Evolutionary conservation across 1,284 basidiomycete genomes (phyloP).

Genomic region (Apiotrichum porosum): DNA sequence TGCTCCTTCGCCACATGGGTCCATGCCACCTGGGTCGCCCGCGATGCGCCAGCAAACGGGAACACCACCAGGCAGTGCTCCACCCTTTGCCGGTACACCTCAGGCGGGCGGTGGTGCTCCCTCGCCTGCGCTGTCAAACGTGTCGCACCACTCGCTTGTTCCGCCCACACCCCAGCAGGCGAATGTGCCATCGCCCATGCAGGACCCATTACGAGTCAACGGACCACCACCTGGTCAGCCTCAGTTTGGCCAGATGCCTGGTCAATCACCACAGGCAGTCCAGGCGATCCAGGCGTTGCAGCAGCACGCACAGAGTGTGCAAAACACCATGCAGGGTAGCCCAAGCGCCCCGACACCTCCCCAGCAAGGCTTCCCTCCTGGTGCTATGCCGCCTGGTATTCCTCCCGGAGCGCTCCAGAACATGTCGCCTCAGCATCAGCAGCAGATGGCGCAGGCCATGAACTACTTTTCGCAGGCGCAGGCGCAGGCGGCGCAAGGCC

Average conservation of each 20-base stretch:
- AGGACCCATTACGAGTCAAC: conserved; percentile 17
- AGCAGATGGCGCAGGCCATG: conserved; percentile 35
- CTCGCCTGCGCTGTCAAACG: conserved; percentile 31
- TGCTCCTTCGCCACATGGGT: conserved; percentile 28
- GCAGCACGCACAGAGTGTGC: conserved; percentile 21
- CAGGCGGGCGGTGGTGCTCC: conserved; percentile 21
- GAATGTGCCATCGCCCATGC: conserved; percentile 9
- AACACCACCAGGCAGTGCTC: conserved; percentile 6
- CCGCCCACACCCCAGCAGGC: conserved; percentile 2
- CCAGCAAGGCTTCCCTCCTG: conserved; percentile 11
- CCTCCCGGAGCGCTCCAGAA: conserved; percentile 9
- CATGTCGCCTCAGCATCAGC: conserved; percentile 30
- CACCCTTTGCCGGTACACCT: conserved; percentile 14
- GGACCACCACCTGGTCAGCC: conserved; percentile 5
- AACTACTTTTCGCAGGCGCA: conserved; percentile 26
- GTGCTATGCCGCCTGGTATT: conserved; percentile 8
- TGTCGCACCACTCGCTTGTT: conserved; percentile 23
- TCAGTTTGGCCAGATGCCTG: conserved; percentile 2
- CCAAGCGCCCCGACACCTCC: neutral
- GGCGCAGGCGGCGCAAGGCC: conserved; percentile 19
- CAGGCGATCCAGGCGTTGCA: conserved; percentile 22
- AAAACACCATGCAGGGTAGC: conserved; percentile 9
- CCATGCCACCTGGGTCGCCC: conserved; percentile 17
- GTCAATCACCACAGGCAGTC: conserved; percentile 13
- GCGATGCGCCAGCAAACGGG: conserved; percentile 3